Evolutionary conservation across 2,329 filamentous ascomycete genomes (phyloP).

Genomic region (Ophiocordyceps australis): DNA sequence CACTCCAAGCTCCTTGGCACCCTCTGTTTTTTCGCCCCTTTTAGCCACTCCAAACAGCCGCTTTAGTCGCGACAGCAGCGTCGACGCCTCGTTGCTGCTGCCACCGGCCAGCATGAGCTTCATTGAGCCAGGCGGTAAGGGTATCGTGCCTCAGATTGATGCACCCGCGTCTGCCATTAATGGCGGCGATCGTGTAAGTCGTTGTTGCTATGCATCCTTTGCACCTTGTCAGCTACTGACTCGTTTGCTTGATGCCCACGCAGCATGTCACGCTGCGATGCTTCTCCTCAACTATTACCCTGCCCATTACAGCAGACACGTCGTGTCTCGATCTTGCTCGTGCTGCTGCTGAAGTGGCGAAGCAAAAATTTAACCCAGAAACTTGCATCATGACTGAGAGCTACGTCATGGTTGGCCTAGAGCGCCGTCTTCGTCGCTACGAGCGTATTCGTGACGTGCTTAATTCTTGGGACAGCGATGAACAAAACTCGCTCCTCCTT

Average conservation of each 20-base stretch:
- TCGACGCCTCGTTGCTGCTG: conserved; percentile 11
- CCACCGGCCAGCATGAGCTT: conserved; percentile 14
- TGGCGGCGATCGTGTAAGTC: conserved; percentile 52
- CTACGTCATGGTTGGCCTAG: conserved; percentile 58
- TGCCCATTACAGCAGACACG: conserved; percentile 60
- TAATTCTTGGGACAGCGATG: conserved; percentile 81
- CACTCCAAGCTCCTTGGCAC: conserved; percentile 14
- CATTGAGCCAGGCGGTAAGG: conserved; percentile 25
- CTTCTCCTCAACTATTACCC: conserved; percentile 45
- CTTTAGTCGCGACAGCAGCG: conserved; percentile 13
- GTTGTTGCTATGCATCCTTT: no score
- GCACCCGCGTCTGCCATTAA: conserved; percentile 70
- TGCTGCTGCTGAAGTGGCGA: conserved; percentile 44
- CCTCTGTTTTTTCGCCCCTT: conserved; percentile 16
- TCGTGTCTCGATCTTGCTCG: conserved; percentile 56
- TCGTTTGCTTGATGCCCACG: conserved; percentile 1
- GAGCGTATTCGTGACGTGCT: conserved; percentile 75
- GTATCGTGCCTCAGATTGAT: conserved; percentile 39
- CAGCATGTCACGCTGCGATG: conserved; percentile 57
- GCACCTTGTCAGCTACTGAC: not conserved
- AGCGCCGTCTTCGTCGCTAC: conserved; percentile 68
- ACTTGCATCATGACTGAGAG: conserved; percentile 60
- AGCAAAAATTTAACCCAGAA: conserved; percentile 42
- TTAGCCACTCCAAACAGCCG: conserved; percentile 11
- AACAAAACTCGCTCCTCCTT: conserved; percentile 57